These are phyloP conservation scores for Sporothrix protearum DNA, from an alignment of 2,329 filamentous ascomycete genomes.

Conservation along the genomic window DNA sequence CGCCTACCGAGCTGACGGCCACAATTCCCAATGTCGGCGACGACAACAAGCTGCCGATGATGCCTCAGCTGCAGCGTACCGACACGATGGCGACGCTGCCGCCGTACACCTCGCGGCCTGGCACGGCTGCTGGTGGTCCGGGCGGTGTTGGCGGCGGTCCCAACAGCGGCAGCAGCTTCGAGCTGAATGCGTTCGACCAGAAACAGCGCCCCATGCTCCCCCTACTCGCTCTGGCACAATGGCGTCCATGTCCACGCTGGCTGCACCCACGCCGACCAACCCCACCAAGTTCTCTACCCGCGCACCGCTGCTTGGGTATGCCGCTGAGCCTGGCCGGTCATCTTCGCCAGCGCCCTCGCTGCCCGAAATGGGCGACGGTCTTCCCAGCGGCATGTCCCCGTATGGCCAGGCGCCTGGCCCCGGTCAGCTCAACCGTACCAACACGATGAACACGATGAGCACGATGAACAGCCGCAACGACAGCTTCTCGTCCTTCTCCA, in stretches of 20 bases:
- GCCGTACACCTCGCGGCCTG: conserved; percentile 58
- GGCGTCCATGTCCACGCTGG: conserved; percentile 30
- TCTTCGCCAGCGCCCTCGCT: conserved; percentile 33
- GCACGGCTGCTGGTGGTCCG: conserved; percentile 42
- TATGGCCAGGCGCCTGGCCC: conserved; percentile 32
- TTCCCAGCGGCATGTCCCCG: conserved; percentile 25
- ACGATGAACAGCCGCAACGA: conserved; percentile 15
- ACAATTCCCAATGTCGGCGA: conserved; percentile 56
- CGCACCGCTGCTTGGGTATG: conserved; percentile 34
- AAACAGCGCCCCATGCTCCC: conserved; percentile 46
- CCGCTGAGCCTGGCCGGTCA: conserved; percentile 35
- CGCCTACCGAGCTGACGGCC: conserved; percentile 53
- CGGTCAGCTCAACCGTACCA: conserved; percentile 30
- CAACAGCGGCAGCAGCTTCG: conserved; percentile 38
- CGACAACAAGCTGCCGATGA: conserved; percentile 52
- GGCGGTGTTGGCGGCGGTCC: background rate
- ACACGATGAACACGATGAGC: conserved; percentile 22
- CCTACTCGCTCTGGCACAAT: conserved; percentile 37
- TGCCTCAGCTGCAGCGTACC: conserved; percentile 56
- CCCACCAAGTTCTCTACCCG: conserved; percentile 32
- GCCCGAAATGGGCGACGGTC: conserved; percentile 17
- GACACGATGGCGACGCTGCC: conserved; percentile 62
- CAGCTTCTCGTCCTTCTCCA: conserved; percentile 8
- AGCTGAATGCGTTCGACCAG: conserved; percentile 52
- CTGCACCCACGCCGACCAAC: conserved; percentile 23